These are phyloP conservation scores for Escovopsis sp. DNA, from an alignment of 2,329 filamentous ascomycete species.

Conservation along the genomic window DNA sequence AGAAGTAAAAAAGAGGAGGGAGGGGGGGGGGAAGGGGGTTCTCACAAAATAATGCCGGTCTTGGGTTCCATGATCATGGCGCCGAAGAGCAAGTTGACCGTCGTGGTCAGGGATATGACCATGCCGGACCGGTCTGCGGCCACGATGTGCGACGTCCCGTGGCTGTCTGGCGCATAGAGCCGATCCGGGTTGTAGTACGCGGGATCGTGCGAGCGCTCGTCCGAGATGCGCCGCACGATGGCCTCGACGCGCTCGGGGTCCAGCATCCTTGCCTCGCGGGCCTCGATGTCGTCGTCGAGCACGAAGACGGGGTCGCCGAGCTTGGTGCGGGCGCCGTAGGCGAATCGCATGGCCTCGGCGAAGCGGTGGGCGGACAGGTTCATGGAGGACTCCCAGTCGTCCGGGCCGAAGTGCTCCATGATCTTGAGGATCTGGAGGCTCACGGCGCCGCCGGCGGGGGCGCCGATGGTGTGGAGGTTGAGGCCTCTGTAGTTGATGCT, in stretches of 20 bases:
- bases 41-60: conserved; percentile 62
- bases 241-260: conserved; percentile 40
- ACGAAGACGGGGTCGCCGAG: conserved; percentile 68
- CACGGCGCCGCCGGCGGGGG: conserved; percentile 67
- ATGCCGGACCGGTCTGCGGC: conserved; percentile 59
- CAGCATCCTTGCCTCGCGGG: conserved; percentile 57
- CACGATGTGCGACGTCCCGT: conserved; percentile 61
- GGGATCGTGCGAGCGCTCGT: conserved; percentile 56
- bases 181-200: conserved; percentile 57
- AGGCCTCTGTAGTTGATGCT: conserved; percentile 55
- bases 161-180: conserved; percentile 52
- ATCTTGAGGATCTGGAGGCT: conserved; percentile 66
- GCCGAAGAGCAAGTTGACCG: conserved; percentile 78
- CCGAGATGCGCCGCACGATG: conserved; percentile 54
- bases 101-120: conserved; percentile 71
- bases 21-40: conserved; percentile 14
- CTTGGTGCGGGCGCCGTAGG: conserved; percentile 62
- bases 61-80: conserved; percentile 63
- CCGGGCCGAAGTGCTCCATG: conserved; percentile 56
- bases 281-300: conserved; percentile 39
- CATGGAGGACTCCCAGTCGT: conserved; percentile 32
- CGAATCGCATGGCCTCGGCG: conserved; percentile 81
- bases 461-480: conserved; percentile 52
- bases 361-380: conserved; percentile 69
- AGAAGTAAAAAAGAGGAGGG: background rate